Percentiles rank a stretch among this genome's conserved stretches.
Evolutionary conservation across 1,284 basidiomycete genomes (phyloP).

Genomic region (Fomitopsis schrenkii): DNA sequence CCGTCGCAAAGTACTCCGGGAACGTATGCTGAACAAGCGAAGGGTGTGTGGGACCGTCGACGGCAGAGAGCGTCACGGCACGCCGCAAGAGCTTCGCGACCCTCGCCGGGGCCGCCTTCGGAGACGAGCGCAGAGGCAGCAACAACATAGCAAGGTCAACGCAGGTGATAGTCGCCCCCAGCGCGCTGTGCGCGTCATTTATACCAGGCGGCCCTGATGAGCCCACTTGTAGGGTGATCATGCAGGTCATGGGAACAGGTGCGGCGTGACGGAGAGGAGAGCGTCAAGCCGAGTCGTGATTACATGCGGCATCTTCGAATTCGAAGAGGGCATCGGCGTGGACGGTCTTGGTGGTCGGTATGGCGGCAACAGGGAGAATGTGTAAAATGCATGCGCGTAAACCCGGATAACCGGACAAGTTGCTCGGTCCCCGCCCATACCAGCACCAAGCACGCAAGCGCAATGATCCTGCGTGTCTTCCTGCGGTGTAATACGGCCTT

Average conservation of each 20-base stretch:
- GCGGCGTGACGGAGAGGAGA: neutral
- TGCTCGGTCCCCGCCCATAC: too few relatives aligned
- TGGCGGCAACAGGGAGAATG: neutral
- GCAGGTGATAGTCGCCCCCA: neutral
- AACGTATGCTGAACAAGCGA: constrained; percentile 62
- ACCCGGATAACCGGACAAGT: too few relatives aligned
- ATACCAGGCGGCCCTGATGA: neutral
- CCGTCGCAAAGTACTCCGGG: constrained; percentile 53
- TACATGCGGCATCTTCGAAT: neutral
- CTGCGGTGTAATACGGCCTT: too few relatives aligned
- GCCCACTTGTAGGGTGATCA: neutral
- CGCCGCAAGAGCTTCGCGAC: neutral
- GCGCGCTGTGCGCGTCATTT: neutral
- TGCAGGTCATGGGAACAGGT: neutral
- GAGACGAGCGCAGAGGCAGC: neutral
- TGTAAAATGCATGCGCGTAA: neutral
- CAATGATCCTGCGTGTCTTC: too few relatives aligned
- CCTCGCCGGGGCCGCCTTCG: neutral
- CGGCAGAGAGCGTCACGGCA: constrained; percentile 38
- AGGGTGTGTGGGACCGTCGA: constrained; percentile 56
- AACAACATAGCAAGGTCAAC: neutral
- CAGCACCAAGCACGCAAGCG: too few relatives aligned
- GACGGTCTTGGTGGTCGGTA: neutral
- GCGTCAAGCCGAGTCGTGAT: neutral
- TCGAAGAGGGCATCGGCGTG: neutral